Base-by-base conservation (phyloP, 306 rosid species). In the Erythrophleum fordii region DNA sequence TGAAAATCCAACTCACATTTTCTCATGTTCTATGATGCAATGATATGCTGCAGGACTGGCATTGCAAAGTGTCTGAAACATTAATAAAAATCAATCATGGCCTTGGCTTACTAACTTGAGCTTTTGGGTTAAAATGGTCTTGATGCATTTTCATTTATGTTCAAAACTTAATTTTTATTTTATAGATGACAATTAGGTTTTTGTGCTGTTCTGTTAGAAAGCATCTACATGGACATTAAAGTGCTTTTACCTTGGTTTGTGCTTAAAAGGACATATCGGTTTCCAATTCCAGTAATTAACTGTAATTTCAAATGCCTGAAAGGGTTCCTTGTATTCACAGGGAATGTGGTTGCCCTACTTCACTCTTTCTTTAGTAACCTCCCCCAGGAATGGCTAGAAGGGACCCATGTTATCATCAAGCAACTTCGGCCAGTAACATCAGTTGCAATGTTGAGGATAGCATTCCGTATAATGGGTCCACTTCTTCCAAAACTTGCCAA, bases 401-500 rank as follows among this genome's bases (percentile, higher is more conserved):
- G 93, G 78, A 84, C 92, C 66, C 92, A 87, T 82, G 85, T 81
- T 53, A 86, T 95, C 80, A 86, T 95, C 86, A 88, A 93, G 78
- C 92, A 93, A 82, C 96, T 95, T 80, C 83, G 92, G 85, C 99
- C 98, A 0, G 93, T 95, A 84, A 83, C 91, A 68, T 95, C 99
- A 17, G 90, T 95, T 23, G 99, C 99, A 81, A 89, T 93, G 98
- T 85, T 95, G 90, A 90, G 98, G 87, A 93, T 95, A 91, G 97
- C 85, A 34, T 95, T 93, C 83, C 98, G 99, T 46, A 91, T 95
- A 82, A 95, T 90, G 92, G 89, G 93, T 49, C 98, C 98, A 17
- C 89, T 95, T 89, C 99, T 95, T 88, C 98, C 99, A 76, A 93
- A 86, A 88, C 98, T 93, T 77, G 92, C 94, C 89, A 95, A 92